Evolutionary conservation across 345 rosid genomes (phyloP).

Genomic region (Euphorbia lathyris): DNA sequence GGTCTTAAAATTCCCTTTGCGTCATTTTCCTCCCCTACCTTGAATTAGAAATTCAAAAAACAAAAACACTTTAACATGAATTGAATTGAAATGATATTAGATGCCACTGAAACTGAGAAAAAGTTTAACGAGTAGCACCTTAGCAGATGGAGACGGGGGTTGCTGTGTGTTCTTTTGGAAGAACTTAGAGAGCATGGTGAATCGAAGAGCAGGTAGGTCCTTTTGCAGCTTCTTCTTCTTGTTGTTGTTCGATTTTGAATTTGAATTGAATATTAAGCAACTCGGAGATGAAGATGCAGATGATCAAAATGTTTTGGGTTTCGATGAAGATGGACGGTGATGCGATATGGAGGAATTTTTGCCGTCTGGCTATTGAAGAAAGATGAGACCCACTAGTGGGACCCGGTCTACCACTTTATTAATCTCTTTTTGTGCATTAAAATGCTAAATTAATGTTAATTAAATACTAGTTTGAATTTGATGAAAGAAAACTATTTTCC

Average conservation of each 20-base stretch:
- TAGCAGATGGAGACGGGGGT: conserved; percentile 2
- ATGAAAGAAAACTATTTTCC: no score
- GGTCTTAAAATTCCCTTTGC: conserved; percentile 4
- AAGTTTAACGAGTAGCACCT: not conserved
- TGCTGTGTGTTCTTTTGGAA: conserved; percentile 35
- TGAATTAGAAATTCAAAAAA: not conserved
- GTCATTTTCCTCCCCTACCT: conserved; percentile 5
- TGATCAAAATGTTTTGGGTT: not conserved
- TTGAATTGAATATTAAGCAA: not conserved
- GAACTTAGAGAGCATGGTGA: conserved; percentile 50
- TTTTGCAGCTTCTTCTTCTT: conserved; percentile 10
- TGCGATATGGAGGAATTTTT: not conserved
- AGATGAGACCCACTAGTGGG: not conserved
- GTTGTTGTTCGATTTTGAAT: not conserved
- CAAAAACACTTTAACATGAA: not conserved
- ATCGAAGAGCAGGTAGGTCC: conserved; percentile 2
- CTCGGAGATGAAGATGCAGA: not conserved
- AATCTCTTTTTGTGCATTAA: not conserved
- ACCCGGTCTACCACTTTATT: not conserved
- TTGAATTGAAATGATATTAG: not conserved
- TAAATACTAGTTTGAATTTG: no score
- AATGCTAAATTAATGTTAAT: no score
- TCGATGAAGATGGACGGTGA: conserved; percentile 5
- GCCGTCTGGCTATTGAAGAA: not conserved
- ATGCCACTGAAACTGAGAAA: not conserved